A percentile compares a stretch with the other conserved stretches of the same genome.
These are phyloP conservation scores for Secale cereale DNA, from an alignment of 176 grass and related monocot species.

Conservation along the genomic window DNA sequence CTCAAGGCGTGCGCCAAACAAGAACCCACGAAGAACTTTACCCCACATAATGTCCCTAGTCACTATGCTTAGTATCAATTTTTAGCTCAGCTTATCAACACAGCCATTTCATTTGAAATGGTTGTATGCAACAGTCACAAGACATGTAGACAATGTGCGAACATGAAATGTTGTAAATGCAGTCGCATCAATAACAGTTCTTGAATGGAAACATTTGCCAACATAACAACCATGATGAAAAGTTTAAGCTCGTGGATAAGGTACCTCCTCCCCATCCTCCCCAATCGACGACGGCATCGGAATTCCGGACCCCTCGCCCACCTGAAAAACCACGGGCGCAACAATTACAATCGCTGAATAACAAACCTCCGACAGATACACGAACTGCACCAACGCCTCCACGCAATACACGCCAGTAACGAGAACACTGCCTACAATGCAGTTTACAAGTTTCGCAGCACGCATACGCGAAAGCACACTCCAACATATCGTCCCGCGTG, in stretches of 20 bases:
- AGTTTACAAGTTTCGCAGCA: not conserved
- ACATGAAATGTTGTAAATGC: not conserved
- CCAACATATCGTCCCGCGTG: not conserved
- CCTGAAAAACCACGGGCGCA: constrained; percentile 32
- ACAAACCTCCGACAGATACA: not conserved
- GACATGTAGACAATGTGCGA: not conserved
- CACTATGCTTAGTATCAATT: not conserved
- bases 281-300: constrained; percentile 46
- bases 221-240: not conserved
- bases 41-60: not conserved
- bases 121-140: not conserved
- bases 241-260: constrained; percentile 5
- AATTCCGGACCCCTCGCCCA: constrained; percentile 30
- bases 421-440: not conserved
- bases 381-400: not conserved
- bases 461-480: not conserved
- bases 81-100: not conserved
- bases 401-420: not conserved
- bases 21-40: not conserved
- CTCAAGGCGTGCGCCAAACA: not conserved
- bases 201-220: not conserved
- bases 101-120: constrained; percentile 1
- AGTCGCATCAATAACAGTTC: not conserved
- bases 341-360: not conserved
- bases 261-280: constrained; percentile 57